phyloP scores from a whole-genome alignment of 2,329 filamentous ascomycete genomes.

The Sporothrix dimorphospora region DNA sequence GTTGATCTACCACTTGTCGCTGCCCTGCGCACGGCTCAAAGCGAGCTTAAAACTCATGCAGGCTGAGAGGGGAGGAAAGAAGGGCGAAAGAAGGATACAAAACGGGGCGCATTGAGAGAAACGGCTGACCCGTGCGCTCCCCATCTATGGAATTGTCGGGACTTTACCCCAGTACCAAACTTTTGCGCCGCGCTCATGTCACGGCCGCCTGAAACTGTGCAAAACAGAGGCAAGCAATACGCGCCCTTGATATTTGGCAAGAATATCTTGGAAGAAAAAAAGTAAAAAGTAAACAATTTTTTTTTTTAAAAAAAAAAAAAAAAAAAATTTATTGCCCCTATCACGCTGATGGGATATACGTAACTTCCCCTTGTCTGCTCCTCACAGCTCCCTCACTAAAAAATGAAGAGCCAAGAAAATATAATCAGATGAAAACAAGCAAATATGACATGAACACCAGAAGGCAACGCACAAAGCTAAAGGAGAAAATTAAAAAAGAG shows the following conservation, averaged over 20 bases:
- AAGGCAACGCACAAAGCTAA: neutral
- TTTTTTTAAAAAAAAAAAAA: neutral
- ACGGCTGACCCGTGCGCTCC: neutral
- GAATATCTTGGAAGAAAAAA: too few relatives aligned
- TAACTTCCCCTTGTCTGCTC: neutral
- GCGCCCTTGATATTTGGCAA: too few relatives aligned
- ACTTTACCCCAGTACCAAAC: neutral
- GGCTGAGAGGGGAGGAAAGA: too few relatives aligned
- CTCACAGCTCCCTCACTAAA: neutral
- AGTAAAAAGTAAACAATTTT: neutral
- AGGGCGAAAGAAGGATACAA: neutral
- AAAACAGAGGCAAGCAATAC: neutral
- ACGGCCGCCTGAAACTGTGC: neutral
- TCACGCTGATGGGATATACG: neutral
- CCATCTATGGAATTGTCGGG: neutral
- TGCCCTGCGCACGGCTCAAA: slow-evolving; percentile 6
- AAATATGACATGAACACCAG: neutral
- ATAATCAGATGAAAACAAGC: neutral
- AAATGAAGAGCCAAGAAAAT: neutral
- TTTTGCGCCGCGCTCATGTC: neutral
- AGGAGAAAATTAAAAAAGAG: neutral
- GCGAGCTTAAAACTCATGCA: neutral
- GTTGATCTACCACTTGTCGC: neutral
- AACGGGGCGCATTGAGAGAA: neutral
- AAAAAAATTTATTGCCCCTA: neutral